Conservation (phyloP, 441 rosid genomes). For the Pelargonium myrrhifolium region DNA sequence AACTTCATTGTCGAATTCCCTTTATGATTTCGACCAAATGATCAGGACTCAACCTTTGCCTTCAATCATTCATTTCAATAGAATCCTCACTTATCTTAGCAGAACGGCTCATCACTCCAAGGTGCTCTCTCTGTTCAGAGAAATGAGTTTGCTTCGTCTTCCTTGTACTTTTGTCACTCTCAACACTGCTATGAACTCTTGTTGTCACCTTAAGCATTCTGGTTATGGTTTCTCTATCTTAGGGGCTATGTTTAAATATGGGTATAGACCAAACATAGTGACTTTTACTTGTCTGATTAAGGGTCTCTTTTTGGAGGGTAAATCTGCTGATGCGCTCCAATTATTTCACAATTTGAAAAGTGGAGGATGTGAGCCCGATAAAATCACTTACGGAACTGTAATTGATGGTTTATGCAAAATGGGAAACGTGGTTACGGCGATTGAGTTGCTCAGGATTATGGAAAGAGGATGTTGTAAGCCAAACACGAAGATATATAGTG, state of each 20-base stretch:
- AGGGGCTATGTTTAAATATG: not conserved
- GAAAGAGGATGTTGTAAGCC: not conserved
- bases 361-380: not conserved
- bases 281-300: not conserved
- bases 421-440: not conserved
- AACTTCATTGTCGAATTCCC: too few relatives aligned
- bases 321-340: not conserved
- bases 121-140: too few relatives aligned
- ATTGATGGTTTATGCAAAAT: not conserved
- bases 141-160: too few relatives aligned
- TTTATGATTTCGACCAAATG: too few relatives aligned
- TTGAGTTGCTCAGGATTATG: not conserved
- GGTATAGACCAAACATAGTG: not conserved
- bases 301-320: not conserved
- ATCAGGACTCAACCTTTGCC: too few relatives aligned
- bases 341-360: not conserved
- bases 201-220: not conserved
- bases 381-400: not conserved
- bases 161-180: too few relatives aligned
- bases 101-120: too few relatives aligned
- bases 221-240: not conserved
- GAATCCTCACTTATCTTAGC: too few relatives aligned
- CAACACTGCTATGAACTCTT: not conserved
- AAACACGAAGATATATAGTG: not conserved
- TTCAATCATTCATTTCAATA: too few relatives aligned